Base-by-base conservation (phyloP, 2,329 filamentous ascomycete genomes). In the Fusarium sp. region DNA sequence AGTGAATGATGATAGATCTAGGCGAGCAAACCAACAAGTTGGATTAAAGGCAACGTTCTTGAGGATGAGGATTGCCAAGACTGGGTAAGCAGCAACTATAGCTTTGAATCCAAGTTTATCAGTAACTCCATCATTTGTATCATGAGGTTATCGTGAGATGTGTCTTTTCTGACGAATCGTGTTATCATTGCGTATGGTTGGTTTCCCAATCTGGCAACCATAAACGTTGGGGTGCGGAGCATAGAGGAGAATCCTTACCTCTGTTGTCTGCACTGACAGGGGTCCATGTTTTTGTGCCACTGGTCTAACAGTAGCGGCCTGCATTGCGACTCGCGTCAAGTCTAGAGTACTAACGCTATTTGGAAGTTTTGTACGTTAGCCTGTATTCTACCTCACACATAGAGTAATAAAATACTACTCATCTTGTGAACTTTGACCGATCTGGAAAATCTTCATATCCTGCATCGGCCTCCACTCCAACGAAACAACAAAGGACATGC, bases 301-400 rank as follows among this genome's bases (percentile, higher is more conserved):
- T 30, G 27, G 20, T 23, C 20, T 23, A 23, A 23, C 20, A 23
- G 27, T 30, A 30, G 18, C 45, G 45, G 45, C 33, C 8, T 35
- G 27, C 10, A 37, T 26, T 37, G n/a, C 32, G 12, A 23, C 27
- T 49, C 46, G 46, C 46, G 30, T 35, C 6, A 38, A 38, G 33
- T n/a, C 33, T 27, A 23, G 33, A n/a, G n/a, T 27, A 27, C 49
- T 55, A 55, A 55, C 52, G 52, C 38, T 55, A 26, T 44, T n/a
- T 5, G 38, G 52, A 55, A 55, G 38, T 42, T 55, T 55, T 55
- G 52, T 55, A 42, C 52, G 49, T 41, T 53, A 41, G 49, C 30
- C 20, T 20, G 26, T 41, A 40, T 23, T 32, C 49, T 20, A 27
- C 30, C 13, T 7, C 33, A 50, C 20, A 50, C 32, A 50, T 50